Percentiles rank a stretch among this genome's conserved stretches.
Conservation (phyloP, 305 asterid genomes). For the Solanum chacoense region DNA sequence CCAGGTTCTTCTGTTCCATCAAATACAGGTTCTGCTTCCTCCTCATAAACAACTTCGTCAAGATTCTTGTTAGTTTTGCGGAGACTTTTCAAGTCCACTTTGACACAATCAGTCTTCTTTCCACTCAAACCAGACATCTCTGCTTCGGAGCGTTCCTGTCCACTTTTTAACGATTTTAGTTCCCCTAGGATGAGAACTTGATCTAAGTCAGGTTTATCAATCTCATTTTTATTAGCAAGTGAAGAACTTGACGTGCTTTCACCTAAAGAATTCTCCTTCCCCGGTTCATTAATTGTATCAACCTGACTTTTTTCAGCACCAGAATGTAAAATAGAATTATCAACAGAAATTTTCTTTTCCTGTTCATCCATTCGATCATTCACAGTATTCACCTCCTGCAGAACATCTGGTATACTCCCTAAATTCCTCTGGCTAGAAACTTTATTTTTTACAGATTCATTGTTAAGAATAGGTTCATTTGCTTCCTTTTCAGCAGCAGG, state of each 20-base stretch:
- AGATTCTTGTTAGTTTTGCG: constrained; percentile 15
- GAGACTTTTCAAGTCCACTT: constrained; percentile 9
- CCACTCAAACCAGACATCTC: constrained; percentile 4
- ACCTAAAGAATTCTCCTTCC: constrained; percentile 7
- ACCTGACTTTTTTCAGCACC: constrained; percentile 8
- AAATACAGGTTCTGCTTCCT: constrained; percentile 54
- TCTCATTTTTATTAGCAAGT: background rate
- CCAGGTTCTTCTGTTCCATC: constrained; percentile 60
- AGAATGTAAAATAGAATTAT: constrained; percentile 6
- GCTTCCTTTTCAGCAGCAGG: constrained; percentile 5
- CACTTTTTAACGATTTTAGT: constrained; percentile 15
- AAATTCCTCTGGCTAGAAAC: constrained; percentile 2
- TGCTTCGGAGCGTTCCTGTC: constrained; percentile 10
- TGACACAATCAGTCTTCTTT: constrained; percentile 6
- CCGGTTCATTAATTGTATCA: constrained; percentile 10
- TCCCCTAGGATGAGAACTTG: constrained; percentile 10
- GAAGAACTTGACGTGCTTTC: constrained; percentile 14
- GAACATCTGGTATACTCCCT: constrained; percentile 5
- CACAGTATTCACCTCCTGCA: constrained; percentile 10
- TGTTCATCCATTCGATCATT: constrained; percentile 10
- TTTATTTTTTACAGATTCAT: constrained; percentile 9
- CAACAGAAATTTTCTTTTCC: constrained; percentile 12
- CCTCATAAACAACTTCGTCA: constrained; percentile 29
- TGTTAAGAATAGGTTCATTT: background rate
- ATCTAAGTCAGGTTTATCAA: background rate